Evolutionary conservation across 1,284 basidiomycete genomes (phyloP).

Genomic region (Sporisorium reilianum): DNA sequence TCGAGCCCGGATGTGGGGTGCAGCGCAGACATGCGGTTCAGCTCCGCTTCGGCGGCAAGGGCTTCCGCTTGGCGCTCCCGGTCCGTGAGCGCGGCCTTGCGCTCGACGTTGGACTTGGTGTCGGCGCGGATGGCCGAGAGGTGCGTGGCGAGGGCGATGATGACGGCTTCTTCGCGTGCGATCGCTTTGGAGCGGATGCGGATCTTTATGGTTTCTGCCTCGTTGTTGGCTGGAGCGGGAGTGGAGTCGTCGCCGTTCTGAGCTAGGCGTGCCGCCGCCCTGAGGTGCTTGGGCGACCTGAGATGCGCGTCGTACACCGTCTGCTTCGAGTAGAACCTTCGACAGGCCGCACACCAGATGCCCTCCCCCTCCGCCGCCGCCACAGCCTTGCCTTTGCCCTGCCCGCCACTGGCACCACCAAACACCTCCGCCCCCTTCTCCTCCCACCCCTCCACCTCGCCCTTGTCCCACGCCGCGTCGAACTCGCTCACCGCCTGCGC

Average conservation of each 20-base stretch:
- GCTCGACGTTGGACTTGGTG: conserved; percentile 95
- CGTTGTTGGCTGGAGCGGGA: background rate
- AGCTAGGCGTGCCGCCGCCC: conserved; percentile 82
- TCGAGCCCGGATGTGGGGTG: conserved; percentile 33
- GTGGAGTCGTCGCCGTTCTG: conserved; percentile 39
- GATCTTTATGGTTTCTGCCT: conserved; percentile 36
- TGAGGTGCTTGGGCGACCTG: conserved; percentile 92
- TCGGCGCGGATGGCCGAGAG: conserved; percentile 55
- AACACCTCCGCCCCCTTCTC: conserved; percentile 69
- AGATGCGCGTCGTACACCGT: conserved; percentile 97
- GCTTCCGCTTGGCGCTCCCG: conserved; percentile 94
- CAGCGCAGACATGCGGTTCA: conserved; percentile 45
- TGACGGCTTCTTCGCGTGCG: conserved; percentile 57
- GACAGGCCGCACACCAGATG: conserved; percentile 96
- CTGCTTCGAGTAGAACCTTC: conserved; percentile 93
- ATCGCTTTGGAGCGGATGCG: conserved; percentile 48
- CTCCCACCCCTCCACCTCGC: conserved; percentile 82
- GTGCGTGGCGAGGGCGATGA: conserved; percentile 38
- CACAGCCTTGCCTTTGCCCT: conserved; percentile 48
- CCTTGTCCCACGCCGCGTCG: conserved; percentile 81
- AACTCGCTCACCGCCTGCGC: conserved; percentile 79
- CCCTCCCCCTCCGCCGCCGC: conserved; percentile 71
- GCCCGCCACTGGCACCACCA: conserved; percentile 52
- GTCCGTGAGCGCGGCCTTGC: conserved; percentile 93
- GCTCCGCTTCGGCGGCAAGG: conserved; percentile 72